phyloP scores from a whole-genome alignment of 495 filamentous ascomycete species.

The Parmelia sp. region DNA sequence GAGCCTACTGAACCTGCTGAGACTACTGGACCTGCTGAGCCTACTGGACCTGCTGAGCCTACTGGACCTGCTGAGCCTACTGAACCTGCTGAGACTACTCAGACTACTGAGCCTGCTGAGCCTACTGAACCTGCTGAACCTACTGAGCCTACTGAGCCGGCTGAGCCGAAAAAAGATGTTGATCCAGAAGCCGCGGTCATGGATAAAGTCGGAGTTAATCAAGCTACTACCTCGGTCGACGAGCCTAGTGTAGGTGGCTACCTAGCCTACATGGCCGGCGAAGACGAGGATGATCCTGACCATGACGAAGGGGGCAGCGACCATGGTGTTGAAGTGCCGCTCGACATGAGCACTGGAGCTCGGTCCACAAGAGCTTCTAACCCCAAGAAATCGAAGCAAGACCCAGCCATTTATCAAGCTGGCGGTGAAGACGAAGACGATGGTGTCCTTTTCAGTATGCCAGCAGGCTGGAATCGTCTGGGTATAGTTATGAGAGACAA shows the following conservation, averaged over 20 bases:
- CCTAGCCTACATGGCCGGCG: constrained; percentile 86
- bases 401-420: constrained; percentile 81
- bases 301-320: constrained; percentile 22
- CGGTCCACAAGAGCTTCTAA: constrained; percentile 24
- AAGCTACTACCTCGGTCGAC: constrained; percentile 27
- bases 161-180: constrained; percentile 45
- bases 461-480: constrained; percentile 83
- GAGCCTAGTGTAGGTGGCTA: constrained; percentile 70
- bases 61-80: too few relatives aligned
- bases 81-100: too few relatives aligned
- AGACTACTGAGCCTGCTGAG: too few relatives aligned
- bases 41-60: too few relatives aligned
- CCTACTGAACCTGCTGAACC: too few relatives aligned
- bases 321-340: constrained; percentile 23
- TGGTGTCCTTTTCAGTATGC: constrained; percentile 82
- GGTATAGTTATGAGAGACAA: constrained; percentile 82
- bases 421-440: constrained; percentile 70
- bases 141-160: too few relatives aligned
- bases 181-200: constrained; percentile 33
- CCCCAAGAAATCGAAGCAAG: constrained; percentile 37
- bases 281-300: constrained; percentile 53
- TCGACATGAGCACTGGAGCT: constrained; percentile 21
- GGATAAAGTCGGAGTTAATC: constrained; percentile 28
- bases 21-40: too few relatives aligned
- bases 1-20: too few relatives aligned